Percentiles rank a stretch among this genome's conserved stretches.
Evolutionary conservation across 2,329 filamentous ascomycete genomes (phyloP).

Genomic region (Hawksworthiomyces lignivorus): DNA sequence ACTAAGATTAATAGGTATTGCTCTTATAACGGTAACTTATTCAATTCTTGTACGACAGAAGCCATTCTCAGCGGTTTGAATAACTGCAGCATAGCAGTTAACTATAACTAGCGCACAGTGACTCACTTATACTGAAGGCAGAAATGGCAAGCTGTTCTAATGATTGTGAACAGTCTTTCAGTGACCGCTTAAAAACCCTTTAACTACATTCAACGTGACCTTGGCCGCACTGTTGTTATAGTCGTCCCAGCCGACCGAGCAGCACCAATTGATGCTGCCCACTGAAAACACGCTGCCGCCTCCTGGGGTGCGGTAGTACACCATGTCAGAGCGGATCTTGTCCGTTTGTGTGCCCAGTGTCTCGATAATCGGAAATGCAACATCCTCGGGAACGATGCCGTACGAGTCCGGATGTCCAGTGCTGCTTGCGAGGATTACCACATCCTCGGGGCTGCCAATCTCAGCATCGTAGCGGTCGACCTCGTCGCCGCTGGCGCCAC

Average conservation of each 20-base stretch:
- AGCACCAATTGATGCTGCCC: constrained; percentile 23
- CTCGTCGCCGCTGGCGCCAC: constrained; percentile 28
- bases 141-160: too few species aligned
- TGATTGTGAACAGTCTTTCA: too few species aligned
- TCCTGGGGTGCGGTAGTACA: constrained; percentile 17
- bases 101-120: too few species aligned
- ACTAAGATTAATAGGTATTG: too few species aligned
- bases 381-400: constrained; percentile 17
- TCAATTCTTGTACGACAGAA: too few species aligned
- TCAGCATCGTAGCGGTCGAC: constrained; percentile 25
- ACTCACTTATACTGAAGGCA: too few species aligned
- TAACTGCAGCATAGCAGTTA: too few species aligned
- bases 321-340: constrained; percentile 18
- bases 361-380: constrained; percentile 16
- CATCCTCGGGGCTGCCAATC: constrained; percentile 22
- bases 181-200: constrained; percentile 2
- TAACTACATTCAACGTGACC: constrained; percentile 17
- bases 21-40: too few species aligned
- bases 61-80: too few species aligned
- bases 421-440: constrained; percentile 21
- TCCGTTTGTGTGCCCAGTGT: constrained; percentile 18
- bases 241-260: constrained; percentile 17
- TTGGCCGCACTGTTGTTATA: constrained; percentile 20
- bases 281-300: constrained; percentile 17
- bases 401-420: constrained; percentile 17